A percentile compares a stretch with the other conserved stretches of the same genome.
These are phyloP conservation scores for Fusarium buharicum DNA, from an alignment of 2,329 filamentous ascomycete species.

Conservation along the genomic window DNA sequence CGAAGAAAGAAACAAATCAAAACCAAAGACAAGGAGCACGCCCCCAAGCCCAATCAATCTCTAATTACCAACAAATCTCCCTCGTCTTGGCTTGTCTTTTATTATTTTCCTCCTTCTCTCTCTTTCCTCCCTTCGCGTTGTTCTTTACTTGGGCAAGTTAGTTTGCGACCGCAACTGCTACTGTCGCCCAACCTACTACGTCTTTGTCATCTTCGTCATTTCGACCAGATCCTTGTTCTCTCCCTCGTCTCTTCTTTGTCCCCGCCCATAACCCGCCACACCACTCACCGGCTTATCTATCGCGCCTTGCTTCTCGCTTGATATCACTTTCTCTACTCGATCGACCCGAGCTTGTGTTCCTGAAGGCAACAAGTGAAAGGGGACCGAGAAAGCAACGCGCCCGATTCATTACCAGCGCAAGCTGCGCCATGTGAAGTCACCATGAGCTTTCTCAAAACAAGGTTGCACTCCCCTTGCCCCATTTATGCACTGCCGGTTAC, in stretches of 20 bases:
- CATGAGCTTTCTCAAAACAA: conserved; percentile 57
- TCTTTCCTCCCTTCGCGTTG: conserved; percentile 5
- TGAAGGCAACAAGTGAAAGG: conserved; percentile 21
- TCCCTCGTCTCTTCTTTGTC: conserved; percentile 22
- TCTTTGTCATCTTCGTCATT: conserved; percentile 42
- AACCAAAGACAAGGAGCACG: conserved; percentile 37
- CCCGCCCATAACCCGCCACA: conserved; percentile 38
- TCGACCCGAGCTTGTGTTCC: conserved; percentile 10
- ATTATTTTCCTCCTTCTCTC: conserved; percentile 6
- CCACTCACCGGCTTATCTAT: conserved; percentile 25
- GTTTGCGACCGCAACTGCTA: conserved; percentile 15
- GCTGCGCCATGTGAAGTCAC: conserved; percentile 53
- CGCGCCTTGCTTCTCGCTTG: conserved; percentile 12
- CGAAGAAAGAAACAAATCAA: conserved; percentile 37
- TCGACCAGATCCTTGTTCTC: conserved; percentile 38
- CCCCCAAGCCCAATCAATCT: conserved; percentile 21
- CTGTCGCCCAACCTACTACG: conserved; percentile 26
- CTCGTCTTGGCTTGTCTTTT: conserved; percentile 20
- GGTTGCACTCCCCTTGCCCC: conserved; percentile 47
- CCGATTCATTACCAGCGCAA: conserved; percentile 35
- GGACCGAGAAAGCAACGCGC: conserved; percentile 2
- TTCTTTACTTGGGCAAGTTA: conserved; percentile 7
- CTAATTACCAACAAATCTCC: conserved; percentile 31
- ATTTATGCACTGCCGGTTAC: conserved; percentile 11
- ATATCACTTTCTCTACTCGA: conserved; percentile 13